Conservation (phyloP, 2,329 filamentous ascomycete species). For the Diaporthe humulicola region DNA sequence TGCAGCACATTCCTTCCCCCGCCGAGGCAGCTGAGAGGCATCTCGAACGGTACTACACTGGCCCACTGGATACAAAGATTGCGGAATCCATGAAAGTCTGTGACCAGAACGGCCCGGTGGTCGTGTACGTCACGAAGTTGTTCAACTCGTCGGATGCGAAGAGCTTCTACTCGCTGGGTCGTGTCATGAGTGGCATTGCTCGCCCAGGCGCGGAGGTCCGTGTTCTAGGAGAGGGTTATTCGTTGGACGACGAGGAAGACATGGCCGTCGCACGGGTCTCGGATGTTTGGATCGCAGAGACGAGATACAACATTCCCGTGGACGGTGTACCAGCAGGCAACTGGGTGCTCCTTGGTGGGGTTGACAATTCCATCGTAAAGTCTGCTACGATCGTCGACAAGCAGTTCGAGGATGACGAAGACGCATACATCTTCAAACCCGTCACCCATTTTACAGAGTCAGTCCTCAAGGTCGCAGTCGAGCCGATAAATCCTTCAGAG, state of each 20-base stretch:
- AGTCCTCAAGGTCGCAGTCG: conserved; percentile 96
- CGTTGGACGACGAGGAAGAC: conserved; percentile 96
- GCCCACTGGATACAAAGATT: conserved; percentile 85
- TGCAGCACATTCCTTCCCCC: conserved; percentile 90
- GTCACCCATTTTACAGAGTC: conserved; percentile 96
- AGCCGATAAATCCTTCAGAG: conserved; percentile 98
- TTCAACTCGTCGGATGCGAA: conserved; percentile 94
- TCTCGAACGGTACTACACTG: conserved; percentile 91
- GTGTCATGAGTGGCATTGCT: conserved; percentile 93
- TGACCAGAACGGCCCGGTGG: conserved; percentile 88
- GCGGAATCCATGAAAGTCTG: conserved; percentile 85
- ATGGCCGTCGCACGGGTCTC: conserved; percentile 90
- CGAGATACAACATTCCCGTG: conserved; percentile 91
- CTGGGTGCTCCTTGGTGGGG: conserved; percentile 89
- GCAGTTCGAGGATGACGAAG: conserved; percentile 86
- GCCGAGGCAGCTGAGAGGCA: conserved; percentile 81
- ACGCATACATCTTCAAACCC: conserved; percentile 94
- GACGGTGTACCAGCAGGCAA: conserved; percentile 95
- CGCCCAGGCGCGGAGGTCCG: conserved; percentile 85
- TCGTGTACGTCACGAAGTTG: conserved; percentile 94
- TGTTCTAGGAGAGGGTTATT: conserved; percentile 95
- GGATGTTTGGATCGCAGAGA: conserved; percentile 91
- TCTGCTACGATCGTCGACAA: conserved; percentile 90
- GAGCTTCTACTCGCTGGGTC: conserved; percentile 88
- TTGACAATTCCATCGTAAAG: conserved; percentile 99